Evolutionary conservation across 345 rosid species (phyloP).

Genomic region (Rhodamnia argentea): DNA sequence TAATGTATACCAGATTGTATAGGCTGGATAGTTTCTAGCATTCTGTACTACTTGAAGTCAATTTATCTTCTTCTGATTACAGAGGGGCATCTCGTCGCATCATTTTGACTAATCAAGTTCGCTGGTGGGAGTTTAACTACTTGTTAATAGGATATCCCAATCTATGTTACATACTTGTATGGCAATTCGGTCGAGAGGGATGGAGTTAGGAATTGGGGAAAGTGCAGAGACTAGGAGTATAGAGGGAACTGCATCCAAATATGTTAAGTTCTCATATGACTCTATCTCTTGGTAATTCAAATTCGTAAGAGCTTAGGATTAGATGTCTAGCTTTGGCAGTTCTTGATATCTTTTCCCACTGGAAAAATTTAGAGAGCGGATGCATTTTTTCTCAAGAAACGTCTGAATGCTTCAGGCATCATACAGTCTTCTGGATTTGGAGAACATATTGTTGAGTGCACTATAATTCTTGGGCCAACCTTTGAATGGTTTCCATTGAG

Average conservation of each 20-base stretch:
- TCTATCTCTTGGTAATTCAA: not conserved
- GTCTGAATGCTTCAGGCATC: no score
- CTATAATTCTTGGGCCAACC: no score
- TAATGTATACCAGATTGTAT: no score
- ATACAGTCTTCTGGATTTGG: no score
- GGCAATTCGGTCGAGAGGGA: no score
- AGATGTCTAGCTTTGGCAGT: not conserved
- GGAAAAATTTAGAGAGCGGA: not conserved
- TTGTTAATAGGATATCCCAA: not conserved
- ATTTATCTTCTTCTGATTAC: not conserved
- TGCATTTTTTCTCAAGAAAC: no score
- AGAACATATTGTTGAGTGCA: no score
- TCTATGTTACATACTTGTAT: no score
- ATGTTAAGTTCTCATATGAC: not conserved
- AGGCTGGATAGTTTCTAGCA: not conserved
- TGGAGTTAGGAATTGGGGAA: no score
- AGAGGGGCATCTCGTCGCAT: slow-evolving; percentile 39
- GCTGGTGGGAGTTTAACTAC: not conserved
- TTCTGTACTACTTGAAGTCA: not conserved
- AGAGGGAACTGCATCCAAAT: not conserved
- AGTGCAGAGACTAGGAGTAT: no score
- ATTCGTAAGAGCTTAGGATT: not conserved
- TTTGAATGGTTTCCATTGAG: no score
- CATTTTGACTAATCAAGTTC: not conserved
- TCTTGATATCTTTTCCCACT: not conserved